Conservation (phyloP, 768 basidiomycete species). For the Coprinopsis sp. region DNA sequence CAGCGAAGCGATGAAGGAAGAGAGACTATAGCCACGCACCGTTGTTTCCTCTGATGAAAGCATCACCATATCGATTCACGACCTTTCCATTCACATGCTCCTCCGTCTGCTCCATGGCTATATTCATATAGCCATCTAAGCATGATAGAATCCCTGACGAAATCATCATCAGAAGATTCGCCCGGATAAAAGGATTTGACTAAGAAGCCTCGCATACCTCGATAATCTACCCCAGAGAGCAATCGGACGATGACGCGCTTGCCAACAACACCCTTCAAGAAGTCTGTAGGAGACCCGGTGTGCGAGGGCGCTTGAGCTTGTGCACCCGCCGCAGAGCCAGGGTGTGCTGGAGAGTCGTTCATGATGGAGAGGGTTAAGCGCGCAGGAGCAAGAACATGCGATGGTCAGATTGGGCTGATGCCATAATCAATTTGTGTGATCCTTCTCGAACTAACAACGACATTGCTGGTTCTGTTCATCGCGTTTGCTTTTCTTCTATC, state of each 20-base stretch:
- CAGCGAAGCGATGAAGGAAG: background rate
- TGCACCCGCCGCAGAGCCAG: too few species aligned
- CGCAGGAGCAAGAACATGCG: too few species aligned
- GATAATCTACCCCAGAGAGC: slow-evolving; percentile 90
- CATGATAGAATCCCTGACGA: slow-evolving; percentile 82
- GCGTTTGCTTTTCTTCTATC: too few species aligned
- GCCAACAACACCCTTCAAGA: slow-evolving; percentile 94
- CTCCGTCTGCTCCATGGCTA: slow-evolving; percentile 94
- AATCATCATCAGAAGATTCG: background rate
- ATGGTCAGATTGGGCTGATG: too few species aligned
- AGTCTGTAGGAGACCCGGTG: slow-evolving; percentile 86
- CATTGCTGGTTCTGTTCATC: too few species aligned
- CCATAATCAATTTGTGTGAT: too few species aligned
- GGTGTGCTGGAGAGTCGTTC: too few species aligned
- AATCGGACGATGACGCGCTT: slow-evolving; percentile 90
- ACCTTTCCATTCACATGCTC: slow-evolving; percentile 87
- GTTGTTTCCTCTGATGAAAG: slow-evolving; percentile 93
- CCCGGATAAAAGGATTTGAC: too few species aligned
- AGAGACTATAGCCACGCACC: slow-evolving; percentile 41
- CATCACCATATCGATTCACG: slow-evolving; percentile 90
- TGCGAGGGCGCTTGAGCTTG: too few species aligned
- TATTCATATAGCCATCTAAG: slow-evolving; percentile 99
- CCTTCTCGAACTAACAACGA: too few species aligned
- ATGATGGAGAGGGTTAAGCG: too few species aligned
- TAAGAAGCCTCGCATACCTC: slow-evolving; percentile 47